Percentiles rank a stretch among this genome's conserved stretches.
These are phyloP conservation scores for Coemansia brasiliensis DNA, from an alignment of 192 early-diverging fungal genomes.

Conservation along the genomic window DNA sequence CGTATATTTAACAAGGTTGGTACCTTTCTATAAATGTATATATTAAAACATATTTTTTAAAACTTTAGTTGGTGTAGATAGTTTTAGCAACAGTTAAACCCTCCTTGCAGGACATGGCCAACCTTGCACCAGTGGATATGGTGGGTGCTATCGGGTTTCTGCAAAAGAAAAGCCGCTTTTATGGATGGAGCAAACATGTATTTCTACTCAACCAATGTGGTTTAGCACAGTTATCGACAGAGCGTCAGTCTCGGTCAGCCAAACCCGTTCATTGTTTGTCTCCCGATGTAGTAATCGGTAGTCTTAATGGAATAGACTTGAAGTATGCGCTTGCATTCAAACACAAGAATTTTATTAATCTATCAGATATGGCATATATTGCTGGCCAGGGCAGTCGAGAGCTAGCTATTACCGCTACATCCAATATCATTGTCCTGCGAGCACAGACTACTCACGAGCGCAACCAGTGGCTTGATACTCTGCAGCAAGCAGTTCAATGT, in stretches of 20 bases:
- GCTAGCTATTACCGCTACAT: slow-evolving; percentile 14
- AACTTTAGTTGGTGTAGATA: background rate
- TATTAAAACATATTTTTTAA: too few species aligned
- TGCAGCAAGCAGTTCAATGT: background rate
- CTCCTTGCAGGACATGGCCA: background rate
- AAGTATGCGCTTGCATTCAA: background rate
- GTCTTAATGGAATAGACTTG: slow-evolving; percentile 14
- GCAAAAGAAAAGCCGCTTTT: slow-evolving; percentile 49
- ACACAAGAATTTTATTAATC: slow-evolving; percentile 23
- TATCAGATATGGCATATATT: slow-evolving; percentile 16
- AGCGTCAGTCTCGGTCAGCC: slow-evolving; percentile 10
- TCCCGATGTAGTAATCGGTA: slow-evolving; percentile 24
- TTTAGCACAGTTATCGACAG: slow-evolving; percentile 21
- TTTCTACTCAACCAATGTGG: slow-evolving; percentile 28
- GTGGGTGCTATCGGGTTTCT: slow-evolving; percentile 23
- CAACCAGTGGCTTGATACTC: slow-evolving; percentile 18
- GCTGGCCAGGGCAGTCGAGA: slow-evolving; percentile 31
- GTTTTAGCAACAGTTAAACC: background rate
- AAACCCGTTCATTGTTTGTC: background rate
- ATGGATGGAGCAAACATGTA: slow-evolving; percentile 43
- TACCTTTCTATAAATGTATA: background rate
- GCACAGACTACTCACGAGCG: slow-evolving; percentile 25
- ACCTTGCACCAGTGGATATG: background rate
- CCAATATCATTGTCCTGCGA: slow-evolving; percentile 30
- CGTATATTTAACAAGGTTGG: background rate